phyloP scores from a whole-genome alignment of 805 yeast genomes.

The Brettanomyces naardenensis region DNA sequence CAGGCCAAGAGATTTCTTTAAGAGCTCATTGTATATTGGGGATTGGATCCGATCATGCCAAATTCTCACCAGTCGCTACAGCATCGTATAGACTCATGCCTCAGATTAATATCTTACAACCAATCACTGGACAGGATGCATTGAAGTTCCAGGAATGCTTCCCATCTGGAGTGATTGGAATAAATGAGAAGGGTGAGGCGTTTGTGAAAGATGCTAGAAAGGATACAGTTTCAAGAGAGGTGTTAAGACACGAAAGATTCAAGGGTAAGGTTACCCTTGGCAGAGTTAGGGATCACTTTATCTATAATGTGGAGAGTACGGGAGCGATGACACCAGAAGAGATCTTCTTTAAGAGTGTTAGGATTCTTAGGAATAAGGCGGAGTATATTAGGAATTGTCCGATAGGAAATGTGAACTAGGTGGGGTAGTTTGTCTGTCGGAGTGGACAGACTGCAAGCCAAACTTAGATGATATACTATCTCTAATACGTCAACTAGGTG shows the following conservation, averaged over 20 bases:
- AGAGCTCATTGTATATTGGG: slow-evolving; percentile 90
- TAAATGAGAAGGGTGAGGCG: slow-evolving; percentile 61
- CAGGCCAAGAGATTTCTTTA: slow-evolving; percentile 92
- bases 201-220: slow-evolving; percentile 82
- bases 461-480: too few species aligned
- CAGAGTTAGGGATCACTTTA: slow-evolving; percentile 85
- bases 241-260: slow-evolving; percentile 87
- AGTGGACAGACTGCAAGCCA: too few species aligned
- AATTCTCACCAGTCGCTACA: slow-evolving; percentile 94
- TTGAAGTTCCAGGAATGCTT: slow-evolving; percentile 79
- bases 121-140: slow-evolving; percentile 74
- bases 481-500: too few species aligned
- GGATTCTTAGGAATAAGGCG: slow-evolving; percentile 79
- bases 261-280: slow-evolving; percentile 85
- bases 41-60: slow-evolving; percentile 87
- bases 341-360: slow-evolving; percentile 83
- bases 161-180: slow-evolving; percentile 86
- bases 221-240: slow-evolving; percentile 97
- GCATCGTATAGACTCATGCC: slow-evolving; percentile 94
- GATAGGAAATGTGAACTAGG: slow-evolving; percentile 36
- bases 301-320: slow-evolving; percentile 88
- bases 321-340: slow-evolving; percentile 98
- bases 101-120: slow-evolving; percentile 64
- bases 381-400: slow-evolving; percentile 75
- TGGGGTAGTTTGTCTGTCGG: background rate